These are phyloP conservation scores for Pleurotus citrinopileatus DNA, from an alignment of 768 basidiomycete genomes.

Conservation along the genomic window DNA sequence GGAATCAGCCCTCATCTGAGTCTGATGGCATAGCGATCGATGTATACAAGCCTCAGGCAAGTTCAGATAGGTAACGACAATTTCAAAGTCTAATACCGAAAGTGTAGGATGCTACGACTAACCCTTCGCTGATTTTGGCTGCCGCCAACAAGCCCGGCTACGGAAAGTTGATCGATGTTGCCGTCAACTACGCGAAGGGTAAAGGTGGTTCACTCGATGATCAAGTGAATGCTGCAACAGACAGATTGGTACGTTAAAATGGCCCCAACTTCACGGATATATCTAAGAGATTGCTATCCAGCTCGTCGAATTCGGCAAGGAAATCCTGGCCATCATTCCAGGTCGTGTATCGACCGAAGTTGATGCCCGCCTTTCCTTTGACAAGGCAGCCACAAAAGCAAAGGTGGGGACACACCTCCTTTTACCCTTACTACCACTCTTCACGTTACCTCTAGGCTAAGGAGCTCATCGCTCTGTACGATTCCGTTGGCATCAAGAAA, in stretches of 20 bases:
- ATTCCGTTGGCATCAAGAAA: conserved; percentile 89
- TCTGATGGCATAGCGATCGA: conserved; percentile 68
- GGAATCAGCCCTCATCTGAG: conserved; percentile 19
- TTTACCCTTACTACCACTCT: conserved; percentile 7
- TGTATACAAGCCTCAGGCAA: conserved; percentile 91
- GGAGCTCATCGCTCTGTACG: conserved; percentile 91
- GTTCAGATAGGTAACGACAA: too few species aligned
- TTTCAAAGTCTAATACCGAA: too few species aligned
- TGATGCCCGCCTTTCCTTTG: conserved; percentile 95
- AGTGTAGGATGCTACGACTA: conserved; percentile 97
- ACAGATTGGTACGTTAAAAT: conserved; percentile 73
- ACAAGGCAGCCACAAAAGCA: conserved; percentile 87
- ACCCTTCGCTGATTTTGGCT: conserved; percentile 92
- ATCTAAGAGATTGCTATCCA: conserved; percentile 25
- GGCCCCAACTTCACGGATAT: background rate
- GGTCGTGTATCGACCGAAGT: conserved; percentile 99
- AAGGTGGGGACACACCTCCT: conserved; percentile 47
- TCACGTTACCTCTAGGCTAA: conserved; percentile 47
- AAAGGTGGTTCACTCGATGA: conserved; percentile 78
- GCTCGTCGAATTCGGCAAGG: conserved; percentile 98
- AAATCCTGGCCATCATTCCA: conserved; percentile 92
- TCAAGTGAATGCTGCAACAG: conserved; percentile 77
- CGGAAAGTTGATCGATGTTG: conserved; percentile 71
- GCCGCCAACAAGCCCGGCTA: conserved; percentile 92
- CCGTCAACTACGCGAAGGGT: conserved; percentile 69